Evolutionary conservation across 148 eudicot species (phyloP).

Genomic region (Diospyros lotus): DNA sequence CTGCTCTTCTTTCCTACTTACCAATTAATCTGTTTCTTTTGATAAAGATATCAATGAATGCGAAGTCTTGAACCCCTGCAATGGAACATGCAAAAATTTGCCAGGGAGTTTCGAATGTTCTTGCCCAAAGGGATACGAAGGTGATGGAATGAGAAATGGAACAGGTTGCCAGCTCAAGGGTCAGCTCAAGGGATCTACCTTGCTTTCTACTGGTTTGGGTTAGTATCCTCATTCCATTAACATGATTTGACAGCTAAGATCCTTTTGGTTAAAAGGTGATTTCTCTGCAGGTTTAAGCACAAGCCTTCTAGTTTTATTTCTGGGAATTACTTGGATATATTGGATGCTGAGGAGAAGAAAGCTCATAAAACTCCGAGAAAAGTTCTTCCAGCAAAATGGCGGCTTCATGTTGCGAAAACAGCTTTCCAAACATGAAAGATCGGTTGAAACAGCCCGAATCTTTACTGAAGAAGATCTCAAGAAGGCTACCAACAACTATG

Average conservation of each 20-base stretch:
- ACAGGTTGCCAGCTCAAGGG: neutral
- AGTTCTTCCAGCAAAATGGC: conserved; percentile 9
- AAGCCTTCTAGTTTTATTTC: neutral
- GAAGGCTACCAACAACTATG: conserved; percentile 31
- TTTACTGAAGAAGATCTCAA: conserved; percentile 20
- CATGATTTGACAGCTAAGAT: too few species aligned
- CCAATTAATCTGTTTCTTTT: neutral
- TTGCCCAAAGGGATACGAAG: neutral
- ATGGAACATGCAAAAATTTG: neutral
- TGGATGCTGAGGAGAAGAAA: conserved; percentile 3
- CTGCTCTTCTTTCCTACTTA: too few species aligned
- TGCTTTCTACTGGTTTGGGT: neutral
- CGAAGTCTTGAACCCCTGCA: neutral
- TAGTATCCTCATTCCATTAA: neutral
- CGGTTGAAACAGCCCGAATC: conserved; percentile 11
- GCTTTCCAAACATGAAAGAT: neutral
- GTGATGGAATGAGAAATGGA: conserved; percentile 7
- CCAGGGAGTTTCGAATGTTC: neutral
- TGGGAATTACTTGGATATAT: conserved; percentile 4
- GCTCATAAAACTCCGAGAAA: neutral
- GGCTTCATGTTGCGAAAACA: neutral
- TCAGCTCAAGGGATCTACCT: neutral
- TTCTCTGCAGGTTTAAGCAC: conserved; percentile 8
- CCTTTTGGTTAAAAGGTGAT: neutral
- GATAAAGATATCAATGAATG: conserved; percentile 3